phyloP scores from a whole-genome alignment of 2,329 filamentous ascomycete species.

The Thelonectria rubi region DNA sequence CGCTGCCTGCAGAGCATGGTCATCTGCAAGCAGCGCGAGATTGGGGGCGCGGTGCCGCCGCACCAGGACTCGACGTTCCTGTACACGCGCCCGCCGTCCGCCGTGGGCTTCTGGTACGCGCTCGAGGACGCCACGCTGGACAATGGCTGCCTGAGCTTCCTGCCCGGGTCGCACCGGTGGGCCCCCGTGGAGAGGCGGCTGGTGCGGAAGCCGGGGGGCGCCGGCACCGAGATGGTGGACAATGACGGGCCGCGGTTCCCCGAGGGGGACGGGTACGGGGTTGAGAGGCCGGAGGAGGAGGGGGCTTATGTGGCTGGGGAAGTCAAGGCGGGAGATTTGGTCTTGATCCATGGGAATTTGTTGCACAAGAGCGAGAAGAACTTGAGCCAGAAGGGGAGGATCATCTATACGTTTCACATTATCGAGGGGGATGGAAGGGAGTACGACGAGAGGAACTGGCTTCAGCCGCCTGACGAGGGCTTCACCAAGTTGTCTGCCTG shows the following conservation, averaged over 20 bases:
- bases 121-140: slow-evolving; percentile 87
- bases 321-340: slow-evolving; percentile 89
- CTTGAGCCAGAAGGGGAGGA: slow-evolving; percentile 82
- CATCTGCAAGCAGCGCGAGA: slow-evolving; percentile 98
- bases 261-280: slow-evolving; percentile 57
- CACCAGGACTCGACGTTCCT: slow-evolving; percentile 95
- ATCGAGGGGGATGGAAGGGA: slow-evolving; percentile 80
- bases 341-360: slow-evolving; percentile 94
- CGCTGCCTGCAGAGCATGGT: slow-evolving; percentile 92
- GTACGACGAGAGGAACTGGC: slow-evolving; percentile 92
- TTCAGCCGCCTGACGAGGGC: slow-evolving; percentile 82
- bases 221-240: slow-evolving; percentile 74
- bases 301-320: slow-evolving; percentile 77
- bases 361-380: slow-evolving; percentile 98
- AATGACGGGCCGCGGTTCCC: slow-evolving; percentile 75
- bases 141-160: slow-evolving; percentile 91
- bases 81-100: slow-evolving; percentile 87
- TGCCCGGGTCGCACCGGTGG: slow-evolving; percentile 81
- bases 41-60: slow-evolving; percentile 87
- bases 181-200: slow-evolving; percentile 77
- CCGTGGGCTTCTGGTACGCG: slow-evolving; percentile 97
- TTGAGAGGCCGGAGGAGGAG: slow-evolving; percentile 50
- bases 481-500: slow-evolving; percentile 74
- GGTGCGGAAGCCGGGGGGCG: slow-evolving; percentile 67
- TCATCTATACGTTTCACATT: slow-evolving; percentile 97